Base-by-base conservation (phyloP, 345 rosid species). In the Theobroma cacao region DNA sequence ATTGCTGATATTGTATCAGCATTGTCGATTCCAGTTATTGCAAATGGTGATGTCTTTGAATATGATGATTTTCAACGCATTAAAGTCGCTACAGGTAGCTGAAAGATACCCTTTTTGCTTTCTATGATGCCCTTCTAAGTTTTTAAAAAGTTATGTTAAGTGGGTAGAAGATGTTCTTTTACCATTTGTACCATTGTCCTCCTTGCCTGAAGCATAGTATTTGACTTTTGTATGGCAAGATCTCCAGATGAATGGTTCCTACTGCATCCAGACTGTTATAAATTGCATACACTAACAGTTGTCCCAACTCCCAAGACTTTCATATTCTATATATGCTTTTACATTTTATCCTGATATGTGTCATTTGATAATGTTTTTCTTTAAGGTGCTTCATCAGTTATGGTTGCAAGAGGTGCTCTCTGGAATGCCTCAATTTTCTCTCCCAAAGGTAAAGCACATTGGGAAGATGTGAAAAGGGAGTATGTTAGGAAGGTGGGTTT, bases 381-480 rank as follows among this genome's bases (percentile, higher is more conserved):
- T 62, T 40, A 82, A 91, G 98, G 98, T 58, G 97, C 97, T 55
- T 90, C 94, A 3, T 90, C 98, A 4, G 92, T 90, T 81, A 95
- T 95, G 98, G 95, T 87, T 82, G 98, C 94, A 14, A 92, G 98
- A 87, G 98, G 98, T 78, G 98, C 98, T 70, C 88, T 91, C 80
- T 93, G 98, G 98, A 95, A 95, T 86, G 94, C 90, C 76, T 95
- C 98, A 36, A 75, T 95, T 83, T 95, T 92, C 89, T 95, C 94
- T 76, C 85, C 98, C 28, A 81, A 83, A 80, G 95, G 92, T 50
- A 88, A 88, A 78, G 47, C 84, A 55, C 88, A 84, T 8, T 93
- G 93, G 95, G 97, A 88, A 89, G 94, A 93, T 58, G 84, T 93
- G 65, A 93, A 88, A 82, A 80, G 82, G 70, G 87, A 86, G 82